These are phyloP conservation scores for Mortierella sp. DNA, from an alignment of 371 early-diverging fungal species.

Conservation along the genomic window DNA sequence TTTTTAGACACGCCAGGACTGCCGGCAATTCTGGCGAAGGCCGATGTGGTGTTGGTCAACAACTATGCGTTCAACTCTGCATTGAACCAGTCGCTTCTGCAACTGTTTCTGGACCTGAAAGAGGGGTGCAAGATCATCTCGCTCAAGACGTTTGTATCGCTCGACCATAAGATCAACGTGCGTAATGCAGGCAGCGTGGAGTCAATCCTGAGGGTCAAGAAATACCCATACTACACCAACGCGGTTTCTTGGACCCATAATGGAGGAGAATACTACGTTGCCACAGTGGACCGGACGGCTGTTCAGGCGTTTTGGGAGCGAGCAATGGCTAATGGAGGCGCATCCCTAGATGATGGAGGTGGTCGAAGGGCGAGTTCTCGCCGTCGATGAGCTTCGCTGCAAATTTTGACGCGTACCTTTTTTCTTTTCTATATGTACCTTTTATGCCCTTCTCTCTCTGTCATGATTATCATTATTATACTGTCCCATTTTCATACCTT, in stretches of 20 bases:
- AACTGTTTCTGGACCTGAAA: conserved; percentile 90
- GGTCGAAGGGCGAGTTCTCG: conserved; percentile 30
- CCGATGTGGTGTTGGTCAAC: conserved; percentile 94
- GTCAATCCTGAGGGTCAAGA: conserved; percentile 82
- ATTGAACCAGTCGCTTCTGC: conserved; percentile 85
- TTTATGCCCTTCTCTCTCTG: neutral
- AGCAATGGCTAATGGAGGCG: conserved; percentile 26
- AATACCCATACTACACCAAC: conserved; percentile 83
- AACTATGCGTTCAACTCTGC: conserved; percentile 92
- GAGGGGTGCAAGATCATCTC: conserved; percentile 90
- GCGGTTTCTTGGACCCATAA: conserved; percentile 94
- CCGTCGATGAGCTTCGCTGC: conserved; percentile 29
- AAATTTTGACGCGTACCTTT: neutral
- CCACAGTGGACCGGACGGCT: conserved; percentile 82
- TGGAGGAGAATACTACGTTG: conserved; percentile 87
- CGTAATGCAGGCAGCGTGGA: conserved; percentile 86
- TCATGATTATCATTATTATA: neutral
- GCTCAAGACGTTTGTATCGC: conserved; percentile 81
- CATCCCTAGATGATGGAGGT: conserved; percentile 24
- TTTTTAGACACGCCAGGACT: conserved; percentile 76
- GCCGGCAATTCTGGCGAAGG: conserved; percentile 75
- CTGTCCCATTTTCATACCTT: neutral
- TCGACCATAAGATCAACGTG: conserved; percentile 80
- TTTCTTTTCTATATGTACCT: neutral
- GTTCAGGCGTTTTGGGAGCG: conserved; percentile 70